These are phyloP conservation scores for Dalbergia cochinchinensis DNA, from an alignment of 306 rosid genomes.

Conservation along the genomic window DNA sequence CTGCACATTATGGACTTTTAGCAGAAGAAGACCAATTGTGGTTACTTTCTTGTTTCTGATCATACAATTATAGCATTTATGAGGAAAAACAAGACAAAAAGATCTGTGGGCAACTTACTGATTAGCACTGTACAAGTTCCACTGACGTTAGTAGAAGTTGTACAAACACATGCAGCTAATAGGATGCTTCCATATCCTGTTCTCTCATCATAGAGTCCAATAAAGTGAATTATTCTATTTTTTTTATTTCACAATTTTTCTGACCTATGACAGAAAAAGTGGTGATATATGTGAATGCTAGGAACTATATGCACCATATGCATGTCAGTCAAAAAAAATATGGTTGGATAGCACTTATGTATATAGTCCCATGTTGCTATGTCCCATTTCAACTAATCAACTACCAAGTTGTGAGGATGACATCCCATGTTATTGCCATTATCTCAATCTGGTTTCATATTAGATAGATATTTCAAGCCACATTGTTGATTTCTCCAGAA, in stretches of 20 bases:
- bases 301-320: conserved; percentile 32
- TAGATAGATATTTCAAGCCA: conserved; percentile 18
- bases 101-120: conserved; percentile 15
- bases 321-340: conserved; percentile 37
- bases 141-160: neutral
- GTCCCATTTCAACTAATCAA: conserved; percentile 53
- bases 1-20: neutral
- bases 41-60: neutral
- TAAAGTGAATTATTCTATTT: conserved; percentile 19
- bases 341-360: conserved; percentile 65
- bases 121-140: conserved; percentile 15
- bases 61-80: neutral
- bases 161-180: conserved; percentile 12
- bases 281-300: conserved; percentile 40
- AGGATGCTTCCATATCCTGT: conserved; percentile 18
- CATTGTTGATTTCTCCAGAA: conserved; percentile 18
- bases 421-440: conserved; percentile 46
- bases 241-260: neutral
- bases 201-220: conserved; percentile 8
- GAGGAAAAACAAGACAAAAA: neutral
- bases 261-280: conserved; percentile 15
- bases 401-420: conserved; percentile 45
- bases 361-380: conserved; percentile 14
- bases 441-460: conserved; percentile 50
- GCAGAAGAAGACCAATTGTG: neutral